Base-by-base conservation (phyloP, 345 rosid genomes). In the Populus euphratica region DNA sequence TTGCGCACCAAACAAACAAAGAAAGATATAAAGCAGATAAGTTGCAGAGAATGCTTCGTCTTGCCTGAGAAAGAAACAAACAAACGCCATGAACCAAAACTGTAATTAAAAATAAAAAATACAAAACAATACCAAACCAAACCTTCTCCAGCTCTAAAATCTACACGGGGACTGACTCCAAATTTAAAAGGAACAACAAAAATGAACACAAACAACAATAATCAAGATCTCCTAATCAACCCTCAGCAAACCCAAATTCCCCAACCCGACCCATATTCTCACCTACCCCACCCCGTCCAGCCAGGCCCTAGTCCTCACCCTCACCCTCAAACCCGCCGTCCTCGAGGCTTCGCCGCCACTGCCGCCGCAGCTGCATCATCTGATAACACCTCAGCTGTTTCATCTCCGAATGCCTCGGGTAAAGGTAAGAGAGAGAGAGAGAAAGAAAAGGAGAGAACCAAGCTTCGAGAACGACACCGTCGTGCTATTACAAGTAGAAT, bases 401-500 rank as follows among this genome's bases (percentile, higher is more conserved):
- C 31, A n/a, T 14, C 62, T n/a, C 27, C 65, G 43, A 61, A 50
- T 69, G 76, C 61, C 49, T 62, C 71, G 1, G 90, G 88, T 12
- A 91, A 83, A 75, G 97, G 91, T 13, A 94, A 90, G 85, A 89
- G 93, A 83, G 97, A 93, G 85, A 83, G 97, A 83, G 97, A 94
- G 83, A 94, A 91, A 74, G 97, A 94, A 86, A 94, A 94, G 69
- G 98, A 94, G 90, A 83, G 96, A 78, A 94, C 99, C 17, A 94
- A 94, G 86, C 98, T 93, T 47, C 89, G 99, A 49, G 99, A 94
- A 80, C 93, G 98, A 75, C 99, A 94, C 81, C 90, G 99, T 76
- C 87, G 99, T 49, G 98, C 99, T 49, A 93, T 95, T 85, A 95
- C 99, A 8, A 93, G 99, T 85, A 87, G 98, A 70, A 95, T 95